Percentiles rank a stretch among this genome's conserved stretches.
These are phyloP conservation scores for Beverwykella pulmonaria DNA, from an alignment of 495 filamentous ascomycete species.

Conservation along the genomic window DNA sequence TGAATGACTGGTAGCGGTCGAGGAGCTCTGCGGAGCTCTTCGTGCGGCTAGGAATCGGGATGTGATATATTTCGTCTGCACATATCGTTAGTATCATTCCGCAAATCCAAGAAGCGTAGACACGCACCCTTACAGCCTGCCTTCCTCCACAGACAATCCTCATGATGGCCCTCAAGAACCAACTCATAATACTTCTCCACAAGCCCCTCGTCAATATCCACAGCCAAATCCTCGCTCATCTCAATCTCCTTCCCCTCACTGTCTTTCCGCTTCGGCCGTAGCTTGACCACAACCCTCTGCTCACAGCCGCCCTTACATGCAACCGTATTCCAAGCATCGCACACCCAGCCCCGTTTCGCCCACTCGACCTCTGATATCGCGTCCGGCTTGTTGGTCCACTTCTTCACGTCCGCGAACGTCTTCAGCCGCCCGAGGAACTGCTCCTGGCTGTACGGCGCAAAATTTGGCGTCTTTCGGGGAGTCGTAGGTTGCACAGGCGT, in stretches of 20 bases:
- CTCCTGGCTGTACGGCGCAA: conserved; percentile 81
- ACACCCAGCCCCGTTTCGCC: conserved; percentile 93
- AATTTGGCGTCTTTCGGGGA: conserved; percentile 55
- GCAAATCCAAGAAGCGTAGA: not conserved
- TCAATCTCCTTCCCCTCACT: conserved; percentile 58
- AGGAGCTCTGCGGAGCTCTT: conserved; percentile 42
- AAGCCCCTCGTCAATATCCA: conserved; percentile 60
- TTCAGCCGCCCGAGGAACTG: conserved; percentile 79
- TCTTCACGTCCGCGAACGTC: conserved; percentile 85
- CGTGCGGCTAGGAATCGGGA: conserved; percentile 41
- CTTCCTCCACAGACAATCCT: conserved; percentile 82
- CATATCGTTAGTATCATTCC: not conserved
- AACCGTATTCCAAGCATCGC: conserved; percentile 78
- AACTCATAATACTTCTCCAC: conserved; percentile 75
- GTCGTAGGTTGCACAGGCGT: conserved; percentile 5
- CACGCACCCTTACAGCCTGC: conserved; percentile 77
- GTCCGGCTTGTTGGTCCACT: conserved; percentile 83
- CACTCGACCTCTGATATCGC: conserved; percentile 87
- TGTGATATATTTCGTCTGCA: conserved; percentile 47
- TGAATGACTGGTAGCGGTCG: conserved; percentile 41
- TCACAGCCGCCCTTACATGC: conserved; percentile 79
- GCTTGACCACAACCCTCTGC: conserved; percentile 76
- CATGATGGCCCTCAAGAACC: conserved; percentile 76
- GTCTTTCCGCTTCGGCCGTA: conserved; percentile 45
- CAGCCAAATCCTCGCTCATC: conserved; percentile 62